Evolutionary conservation across 805 yeast species (phyloP).

Genomic region (Yarrowia sp.): DNA sequence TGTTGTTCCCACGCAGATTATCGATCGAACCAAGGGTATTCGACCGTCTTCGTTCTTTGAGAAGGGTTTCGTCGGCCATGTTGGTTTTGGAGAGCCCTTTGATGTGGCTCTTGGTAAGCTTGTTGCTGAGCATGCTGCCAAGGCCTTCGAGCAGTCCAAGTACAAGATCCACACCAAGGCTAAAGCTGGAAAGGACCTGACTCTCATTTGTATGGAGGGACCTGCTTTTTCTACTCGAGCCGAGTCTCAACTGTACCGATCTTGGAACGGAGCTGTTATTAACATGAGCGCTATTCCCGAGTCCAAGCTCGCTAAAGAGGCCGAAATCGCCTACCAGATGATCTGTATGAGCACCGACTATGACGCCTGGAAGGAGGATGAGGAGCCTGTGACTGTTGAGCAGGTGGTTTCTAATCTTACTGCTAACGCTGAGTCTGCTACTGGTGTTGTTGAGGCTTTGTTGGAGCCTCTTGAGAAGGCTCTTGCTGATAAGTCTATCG

Average conservation of each 20-base stretch:
- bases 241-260: constrained; percentile 79
- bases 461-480: constrained; percentile 65
- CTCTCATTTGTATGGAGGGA: constrained; percentile 97
- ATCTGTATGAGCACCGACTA: constrained; percentile 98
- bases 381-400: constrained; percentile 97
- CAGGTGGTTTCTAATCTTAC: constrained; percentile 87
- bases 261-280: constrained; percentile 92
- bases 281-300: constrained; percentile 99
- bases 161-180: constrained; percentile 63
- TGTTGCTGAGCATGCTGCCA: constrained; percentile 51
- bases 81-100: constrained; percentile 96
- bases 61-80: constrained; percentile 93
- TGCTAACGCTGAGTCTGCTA: constrained; percentile 86
- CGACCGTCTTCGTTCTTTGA: constrained; percentile 88
- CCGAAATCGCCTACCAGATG: constrained; percentile 96
- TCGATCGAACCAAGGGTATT: constrained; percentile 95
- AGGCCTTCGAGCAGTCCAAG: constrained; percentile 38
- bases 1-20: constrained; percentile 93
- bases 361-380: constrained; percentile 96
- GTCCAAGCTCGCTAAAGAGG: constrained; percentile 93
- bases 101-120: constrained; percentile 68
- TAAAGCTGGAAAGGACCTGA: constrained; percentile 69
- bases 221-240: constrained; percentile 98
- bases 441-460: constrained; percentile 65
- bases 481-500: constrained; percentile 55